A percentile compares a stretch with the other conserved stretches of the same genome.
These are phyloP conservation scores for Lophium mytilinum DNA, from an alignment of 495 filamentous ascomycete genomes.

Conservation along the genomic window DNA sequence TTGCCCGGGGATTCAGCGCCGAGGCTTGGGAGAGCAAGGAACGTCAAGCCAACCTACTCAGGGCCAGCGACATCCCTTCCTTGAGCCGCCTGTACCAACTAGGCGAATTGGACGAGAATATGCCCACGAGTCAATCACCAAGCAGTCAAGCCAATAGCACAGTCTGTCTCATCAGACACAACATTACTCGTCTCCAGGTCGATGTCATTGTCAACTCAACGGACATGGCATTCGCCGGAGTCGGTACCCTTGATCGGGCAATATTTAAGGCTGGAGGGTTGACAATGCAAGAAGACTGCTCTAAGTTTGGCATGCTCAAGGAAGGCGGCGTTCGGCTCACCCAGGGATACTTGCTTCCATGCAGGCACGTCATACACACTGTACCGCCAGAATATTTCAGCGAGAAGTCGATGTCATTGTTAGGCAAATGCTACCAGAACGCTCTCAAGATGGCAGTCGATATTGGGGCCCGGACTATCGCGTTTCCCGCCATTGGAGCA, in stretches of 20 bases:
- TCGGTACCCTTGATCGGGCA: slow-evolving; percentile 13
- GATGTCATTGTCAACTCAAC: slow-evolving; percentile 23
- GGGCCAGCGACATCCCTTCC: slow-evolving; percentile 12
- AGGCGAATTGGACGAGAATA: slow-evolving; percentile 6
- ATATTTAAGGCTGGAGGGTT: slow-evolving; percentile 13
- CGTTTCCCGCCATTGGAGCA: slow-evolving; percentile 21
- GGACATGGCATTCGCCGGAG: slow-evolving; percentile 9
- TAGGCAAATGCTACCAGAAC: slow-evolving; percentile 15
- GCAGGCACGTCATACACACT: slow-evolving; percentile 12
- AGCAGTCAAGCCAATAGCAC: slow-evolving; percentile 1
- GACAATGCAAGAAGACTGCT: slow-evolving; percentile 9
- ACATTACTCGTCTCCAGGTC: slow-evolving; percentile 19
- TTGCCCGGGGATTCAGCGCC: slow-evolving; percentile 9
- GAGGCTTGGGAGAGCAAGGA: background rate
- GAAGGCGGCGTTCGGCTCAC: slow-evolving; percentile 16
- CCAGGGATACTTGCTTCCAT: slow-evolving; percentile 11
- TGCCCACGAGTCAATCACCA: slow-evolving; percentile 6
- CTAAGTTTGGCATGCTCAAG: slow-evolving; percentile 12
- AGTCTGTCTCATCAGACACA: slow-evolving; percentile 9
- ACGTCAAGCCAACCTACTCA: slow-evolving; percentile 1
- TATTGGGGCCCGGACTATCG: slow-evolving; percentile 13
- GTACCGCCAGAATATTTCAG: slow-evolving; percentile 14
- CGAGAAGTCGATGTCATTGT: background rate
- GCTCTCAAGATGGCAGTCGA: slow-evolving; percentile 5
- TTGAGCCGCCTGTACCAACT: slow-evolving; percentile 13